phyloP scores from a whole-genome alignment of 345 rosid species.

The Arabis hirsuta region DNA sequence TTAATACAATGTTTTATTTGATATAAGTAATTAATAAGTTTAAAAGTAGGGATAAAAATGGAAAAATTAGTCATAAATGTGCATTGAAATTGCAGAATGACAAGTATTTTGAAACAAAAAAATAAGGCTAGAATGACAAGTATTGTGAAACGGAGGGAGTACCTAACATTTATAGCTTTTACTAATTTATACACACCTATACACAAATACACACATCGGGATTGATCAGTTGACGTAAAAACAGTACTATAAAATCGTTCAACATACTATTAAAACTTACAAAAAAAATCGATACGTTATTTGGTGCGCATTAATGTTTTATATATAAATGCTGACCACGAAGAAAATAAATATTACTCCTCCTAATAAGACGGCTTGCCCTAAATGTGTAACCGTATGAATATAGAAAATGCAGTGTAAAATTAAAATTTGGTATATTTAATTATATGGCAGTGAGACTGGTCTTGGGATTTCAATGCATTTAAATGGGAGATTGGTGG shows the following conservation, averaged over 20 bases:
- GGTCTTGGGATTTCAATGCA: slow-evolving; percentile 41
- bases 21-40: no score
- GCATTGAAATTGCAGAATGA: no score
- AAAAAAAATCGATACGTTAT: slow-evolving; percentile 8
- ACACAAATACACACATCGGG: slow-evolving; percentile 31
- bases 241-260: slow-evolving; percentile 1
- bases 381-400: slow-evolving; percentile 38
- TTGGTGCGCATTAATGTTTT: not conserved
- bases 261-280: not conserved
- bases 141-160: no score
- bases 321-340: not conserved
- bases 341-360: not conserved
- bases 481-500: slow-evolving; percentile 38
- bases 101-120: no score
- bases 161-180: slow-evolving; percentile 37
- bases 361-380: slow-evolving; percentile 37
- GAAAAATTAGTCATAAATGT: no score
- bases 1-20: no score
- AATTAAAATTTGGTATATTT: slow-evolving; percentile 32
- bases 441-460: slow-evolving; percentile 39
- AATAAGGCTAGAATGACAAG: no score
- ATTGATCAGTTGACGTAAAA: slow-evolving; percentile 23
- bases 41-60: no score
- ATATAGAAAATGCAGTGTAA: slow-evolving; percentile 15
- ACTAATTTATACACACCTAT: slow-evolving; percentile 27